Evolutionary conservation across 768 basidiomycete genomes (phyloP).

Genomic region (Amanita rubescens): DNA sequence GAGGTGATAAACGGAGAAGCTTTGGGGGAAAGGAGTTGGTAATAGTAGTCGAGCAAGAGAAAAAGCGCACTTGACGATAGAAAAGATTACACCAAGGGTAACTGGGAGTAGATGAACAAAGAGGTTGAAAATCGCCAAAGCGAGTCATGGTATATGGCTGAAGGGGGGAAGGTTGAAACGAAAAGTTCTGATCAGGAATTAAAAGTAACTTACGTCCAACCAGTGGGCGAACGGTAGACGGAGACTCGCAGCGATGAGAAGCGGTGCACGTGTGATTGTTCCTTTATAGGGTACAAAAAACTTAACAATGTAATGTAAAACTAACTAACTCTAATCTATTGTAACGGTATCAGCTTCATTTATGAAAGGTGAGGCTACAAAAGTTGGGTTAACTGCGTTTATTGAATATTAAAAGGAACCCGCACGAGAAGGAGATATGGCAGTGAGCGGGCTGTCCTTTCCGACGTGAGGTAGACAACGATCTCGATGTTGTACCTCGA

Average conservation of each 20-base stretch:
- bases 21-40: conserved; percentile 13
- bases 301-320: too few relatives aligned
- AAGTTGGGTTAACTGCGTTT: too few relatives aligned
- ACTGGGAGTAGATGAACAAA: conserved; percentile 65
- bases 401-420: background rate
- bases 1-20: conserved; percentile 28
- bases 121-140: conserved; percentile 67
- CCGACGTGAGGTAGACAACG: background rate
- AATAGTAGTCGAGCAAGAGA: too few relatives aligned
- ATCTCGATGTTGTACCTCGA: conserved; percentile 2
- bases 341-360: too few relatives aligned
- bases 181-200: too few relatives aligned
- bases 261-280: too few relatives aligned
- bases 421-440: background rate
- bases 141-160: conserved; percentile 28
- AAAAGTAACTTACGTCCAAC: too few relatives aligned
- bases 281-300: too few relatives aligned
- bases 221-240: too few relatives aligned
- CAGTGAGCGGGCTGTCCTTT: background rate
- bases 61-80: conserved; percentile 88
- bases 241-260: too few relatives aligned
- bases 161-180: background rate
- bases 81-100: conserved; percentile 95
- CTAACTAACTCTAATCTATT: too few relatives aligned
- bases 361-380: too few relatives aligned